phyloP scores from a whole-genome alignment of 1,139 yeast species.

The Entelexis sorbosivorans region DNA sequence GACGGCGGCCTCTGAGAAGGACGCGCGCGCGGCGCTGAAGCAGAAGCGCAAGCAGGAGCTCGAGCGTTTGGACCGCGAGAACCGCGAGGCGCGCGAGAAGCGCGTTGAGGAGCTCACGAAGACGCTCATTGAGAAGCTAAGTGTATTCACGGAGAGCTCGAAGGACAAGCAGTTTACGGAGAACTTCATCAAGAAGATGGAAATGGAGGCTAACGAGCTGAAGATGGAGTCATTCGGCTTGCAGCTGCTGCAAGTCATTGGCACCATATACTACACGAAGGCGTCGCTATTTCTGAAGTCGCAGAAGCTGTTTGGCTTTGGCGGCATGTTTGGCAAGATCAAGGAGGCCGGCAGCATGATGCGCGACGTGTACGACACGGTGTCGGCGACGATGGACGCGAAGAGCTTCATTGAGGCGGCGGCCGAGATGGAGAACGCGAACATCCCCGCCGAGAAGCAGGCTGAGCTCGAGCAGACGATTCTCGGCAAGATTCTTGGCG shows the following conservation, averaged over 20 bases:
- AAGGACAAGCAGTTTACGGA: conserved; percentile 55
- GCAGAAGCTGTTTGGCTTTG: conserved; percentile 68
- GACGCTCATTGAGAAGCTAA: conserved; percentile 53
- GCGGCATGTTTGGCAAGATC: conserved; percentile 73
- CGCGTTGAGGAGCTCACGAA: conserved; percentile 55
- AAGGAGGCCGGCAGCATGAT: conserved; percentile 81
- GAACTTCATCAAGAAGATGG: conserved; percentile 60
- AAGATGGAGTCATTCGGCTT: conserved; percentile 92
- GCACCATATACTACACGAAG: conserved; percentile 62
- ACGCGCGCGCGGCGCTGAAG: conserved; percentile 38
- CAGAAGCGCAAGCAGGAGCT: conserved; percentile 45
- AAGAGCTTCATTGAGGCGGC: conserved; percentile 76
- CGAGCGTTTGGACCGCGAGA: conserved; percentile 71
- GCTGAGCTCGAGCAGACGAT: conserved; percentile 78
- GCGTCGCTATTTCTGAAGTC: conserved; percentile 49
- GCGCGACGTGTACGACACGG: conserved; percentile 76
- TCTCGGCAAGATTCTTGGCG: conserved; percentile 84
- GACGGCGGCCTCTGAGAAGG: conserved; percentile 15
- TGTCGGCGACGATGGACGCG: conserved; percentile 80
- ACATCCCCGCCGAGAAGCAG: conserved; percentile 68
- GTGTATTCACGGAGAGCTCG: conserved; percentile 76
- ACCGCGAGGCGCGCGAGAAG: conserved; percentile 57
- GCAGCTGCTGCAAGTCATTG: conserved; percentile 79
- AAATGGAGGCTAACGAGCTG: conserved; percentile 73
- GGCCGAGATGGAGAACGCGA: conserved; percentile 37